phyloP scores from a whole-genome alignment of 2,329 filamentous ascomycete species.

The Fragosphaeria purpurea region DNA sequence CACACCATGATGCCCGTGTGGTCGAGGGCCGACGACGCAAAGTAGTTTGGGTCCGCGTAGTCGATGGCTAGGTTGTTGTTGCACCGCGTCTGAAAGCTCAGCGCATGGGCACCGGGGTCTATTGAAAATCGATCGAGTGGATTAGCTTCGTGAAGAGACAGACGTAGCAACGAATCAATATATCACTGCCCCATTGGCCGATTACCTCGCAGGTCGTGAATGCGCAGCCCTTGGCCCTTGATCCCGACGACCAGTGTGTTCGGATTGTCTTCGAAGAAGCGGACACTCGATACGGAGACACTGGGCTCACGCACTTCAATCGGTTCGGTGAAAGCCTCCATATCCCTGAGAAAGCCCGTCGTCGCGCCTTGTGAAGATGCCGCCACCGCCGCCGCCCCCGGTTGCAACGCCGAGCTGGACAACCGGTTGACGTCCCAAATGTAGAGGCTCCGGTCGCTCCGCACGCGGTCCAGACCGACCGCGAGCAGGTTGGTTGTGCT shows the following conservation, averaged over 20 bases:
- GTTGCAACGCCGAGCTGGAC: conserved; percentile 24
- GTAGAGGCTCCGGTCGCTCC: conserved; percentile 73
- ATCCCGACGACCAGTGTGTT: conserved; percentile 67
- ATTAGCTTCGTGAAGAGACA: no score
- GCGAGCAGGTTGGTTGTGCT: conserved; percentile 62
- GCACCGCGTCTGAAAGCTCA: conserved; percentile 55
- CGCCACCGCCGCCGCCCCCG: conserved; percentile 4
- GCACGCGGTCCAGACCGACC: conserved; percentile 68
- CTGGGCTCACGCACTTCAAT: conserved; percentile 51
- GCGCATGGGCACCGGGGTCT: conserved; percentile 13
- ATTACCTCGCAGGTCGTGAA: conserved; percentile 69
- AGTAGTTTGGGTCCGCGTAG: conserved; percentile 72
- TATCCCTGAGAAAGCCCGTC: conserved; percentile 40
- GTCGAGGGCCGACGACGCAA: conserved; percentile 68
- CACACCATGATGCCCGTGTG: conserved; percentile 67
- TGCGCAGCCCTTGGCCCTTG: conserved; percentile 61
- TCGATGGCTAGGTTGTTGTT: conserved; percentile 69
- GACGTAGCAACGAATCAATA: no score
- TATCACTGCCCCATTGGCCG: neutral
- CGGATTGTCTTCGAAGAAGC: conserved; percentile 70
- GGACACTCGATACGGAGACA: conserved; percentile 71
- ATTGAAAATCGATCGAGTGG: neutral
- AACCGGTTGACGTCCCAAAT: conserved; percentile 68
- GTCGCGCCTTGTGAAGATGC: conserved; percentile 9
- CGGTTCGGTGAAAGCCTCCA: conserved; percentile 44